Conservation (phyloP, 2,329 filamentous ascomycete species). For the Arthrobotrys sphaeroides region DNA sequence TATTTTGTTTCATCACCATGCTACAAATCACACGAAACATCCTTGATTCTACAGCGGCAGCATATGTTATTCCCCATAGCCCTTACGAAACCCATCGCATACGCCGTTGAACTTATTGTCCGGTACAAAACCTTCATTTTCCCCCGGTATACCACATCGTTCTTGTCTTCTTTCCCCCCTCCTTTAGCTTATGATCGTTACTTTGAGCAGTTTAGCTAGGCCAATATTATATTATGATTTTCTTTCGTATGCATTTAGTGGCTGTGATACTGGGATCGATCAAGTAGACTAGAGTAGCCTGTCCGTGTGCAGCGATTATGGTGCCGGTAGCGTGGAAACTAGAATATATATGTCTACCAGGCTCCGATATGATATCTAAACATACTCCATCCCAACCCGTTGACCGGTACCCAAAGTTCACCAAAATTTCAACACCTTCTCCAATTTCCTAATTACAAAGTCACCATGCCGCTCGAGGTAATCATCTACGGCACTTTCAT, state of each 20-base stretch:
- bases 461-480: conserved; percentile 13
- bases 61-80: conserved; percentile 15
- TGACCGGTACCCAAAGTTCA: not conserved
- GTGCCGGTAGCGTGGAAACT: too few relatives aligned
- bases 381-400: not conserved
- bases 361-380: too few relatives aligned
- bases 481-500: conserved; percentile 55
- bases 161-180: not conserved
- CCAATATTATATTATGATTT: conserved; percentile 34
- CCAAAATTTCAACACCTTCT: not conserved
- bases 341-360: not conserved
- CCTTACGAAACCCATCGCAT: conserved; percentile 16
- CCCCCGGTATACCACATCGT: not conserved
- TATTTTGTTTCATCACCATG: conserved; percentile 12
- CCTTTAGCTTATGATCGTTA: conserved; percentile 9
- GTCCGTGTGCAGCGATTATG: too few relatives aligned
- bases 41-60: conserved; percentile 3
- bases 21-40: conserved; percentile 4
- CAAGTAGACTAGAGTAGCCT: too few relatives aligned
- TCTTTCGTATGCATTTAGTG: not conserved
- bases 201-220: conserved; percentile 36
- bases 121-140: conserved; percentile 26
- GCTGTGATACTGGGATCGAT: not conserved
- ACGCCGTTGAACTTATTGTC: conserved; percentile 16
- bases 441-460: not conserved